These are phyloP conservation scores for Fusarium albidum DNA, from an alignment of 2,329 filamentous ascomycete species.

Conservation along the genomic window DNA sequence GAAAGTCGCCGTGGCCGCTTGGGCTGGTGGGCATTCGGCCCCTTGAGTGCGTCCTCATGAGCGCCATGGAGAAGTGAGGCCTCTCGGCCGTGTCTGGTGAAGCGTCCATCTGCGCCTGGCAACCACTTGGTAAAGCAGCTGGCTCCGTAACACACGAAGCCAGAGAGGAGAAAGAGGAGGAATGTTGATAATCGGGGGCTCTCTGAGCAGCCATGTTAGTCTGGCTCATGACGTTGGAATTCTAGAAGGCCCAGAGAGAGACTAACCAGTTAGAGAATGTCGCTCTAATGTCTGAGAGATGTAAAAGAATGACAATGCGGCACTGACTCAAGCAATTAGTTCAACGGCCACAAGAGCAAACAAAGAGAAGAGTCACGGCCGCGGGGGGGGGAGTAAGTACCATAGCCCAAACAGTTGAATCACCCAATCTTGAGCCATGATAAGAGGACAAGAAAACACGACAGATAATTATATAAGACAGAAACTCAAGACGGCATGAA, in stretches of 20 bases:
- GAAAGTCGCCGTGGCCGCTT: conserved; percentile 57
- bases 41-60: conserved; percentile 43
- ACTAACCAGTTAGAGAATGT: conserved; percentile 58
- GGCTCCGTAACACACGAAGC: conserved; percentile 49
- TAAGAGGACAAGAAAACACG: too few species aligned
- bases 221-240: neutral
- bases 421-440: conserved; percentile 34
- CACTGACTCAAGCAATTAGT: conserved; percentile 43
- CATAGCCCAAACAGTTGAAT: conserved; percentile 38
- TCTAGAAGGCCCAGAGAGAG: neutral
- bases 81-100: conserved; percentile 44
- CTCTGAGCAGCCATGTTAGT: conserved; percentile 46
- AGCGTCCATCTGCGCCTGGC: conserved; percentile 56
- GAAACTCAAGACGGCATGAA: conserved; percentile 12
- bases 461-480: too few species aligned
- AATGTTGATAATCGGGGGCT: conserved; percentile 58
- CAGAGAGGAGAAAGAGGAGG: conserved; percentile 56
- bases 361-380: neutral
- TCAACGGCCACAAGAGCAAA: neutral
- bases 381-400: conserved; percentile 14
- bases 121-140: conserved; percentile 56
- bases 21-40: conserved; percentile 48
- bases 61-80: conserved; percentile 33
- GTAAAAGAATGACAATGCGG: conserved; percentile 58
- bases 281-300: conserved; percentile 55